phyloP scores from a whole-genome alignment of 2,329 filamentous ascomycete species.

The Stemphylium beticola region DNA sequence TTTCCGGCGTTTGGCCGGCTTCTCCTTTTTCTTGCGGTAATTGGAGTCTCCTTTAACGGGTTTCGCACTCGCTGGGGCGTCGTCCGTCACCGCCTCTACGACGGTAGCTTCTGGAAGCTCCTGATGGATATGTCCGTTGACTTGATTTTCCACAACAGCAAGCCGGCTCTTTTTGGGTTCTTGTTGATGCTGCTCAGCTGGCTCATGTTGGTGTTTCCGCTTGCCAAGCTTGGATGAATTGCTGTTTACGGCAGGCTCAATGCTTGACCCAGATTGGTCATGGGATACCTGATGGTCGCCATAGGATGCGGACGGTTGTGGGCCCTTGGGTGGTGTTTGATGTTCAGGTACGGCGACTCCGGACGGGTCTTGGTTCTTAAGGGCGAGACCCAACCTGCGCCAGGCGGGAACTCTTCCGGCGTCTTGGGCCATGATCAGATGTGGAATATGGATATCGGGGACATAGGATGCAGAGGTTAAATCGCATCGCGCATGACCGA shows the following conservation, averaged over 20 bases:
- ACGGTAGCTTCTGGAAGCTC: constrained; percentile 3
- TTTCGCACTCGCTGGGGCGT: constrained; percentile 15
- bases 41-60: constrained; percentile 43
- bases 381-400: constrained; percentile 66
- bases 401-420: constrained; percentile 57
- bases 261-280: constrained; percentile 14
- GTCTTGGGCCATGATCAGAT: constrained; percentile 39
- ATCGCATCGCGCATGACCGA: constrained; percentile 44
- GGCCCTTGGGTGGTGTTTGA: constrained; percentile 18
- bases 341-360: constrained; percentile 34
- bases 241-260: constrained; percentile 30
- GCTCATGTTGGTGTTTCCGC: constrained; percentile 40
- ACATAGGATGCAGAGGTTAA: constrained; percentile 27
- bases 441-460: constrained; percentile 33
- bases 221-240: constrained; percentile 45
- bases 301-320: constrained; percentile 14
- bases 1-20: constrained; percentile 25
- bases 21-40: constrained; percentile 44
- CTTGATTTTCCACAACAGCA: constrained; percentile 5
- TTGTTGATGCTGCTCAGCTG: constrained; percentile 33
- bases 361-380: constrained; percentile 59
- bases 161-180: constrained; percentile 38
- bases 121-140: constrained; percentile 3
- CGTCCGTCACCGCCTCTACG: constrained; percentile 12
- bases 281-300: constrained; percentile 11